Conservation (phyloP, 495 filamentous ascomycete genomes). For the Podospora bellae-mahoneyi region DNA sequence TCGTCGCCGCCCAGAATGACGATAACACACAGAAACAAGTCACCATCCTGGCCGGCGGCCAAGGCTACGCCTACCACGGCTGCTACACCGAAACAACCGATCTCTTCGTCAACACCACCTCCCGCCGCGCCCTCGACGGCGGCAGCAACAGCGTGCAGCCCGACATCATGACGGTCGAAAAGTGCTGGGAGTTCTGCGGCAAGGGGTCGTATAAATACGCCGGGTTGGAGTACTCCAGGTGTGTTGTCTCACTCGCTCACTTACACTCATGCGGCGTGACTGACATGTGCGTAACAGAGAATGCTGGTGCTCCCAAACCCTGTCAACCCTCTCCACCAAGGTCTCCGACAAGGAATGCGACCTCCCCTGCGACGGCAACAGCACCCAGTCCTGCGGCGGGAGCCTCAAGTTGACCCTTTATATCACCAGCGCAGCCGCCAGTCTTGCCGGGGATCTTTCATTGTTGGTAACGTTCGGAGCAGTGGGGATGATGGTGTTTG, state of each 20-base stretch:
- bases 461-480: background rate
- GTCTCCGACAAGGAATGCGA: slow-evolving; percentile 40
- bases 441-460: background rate
- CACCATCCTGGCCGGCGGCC: background rate
- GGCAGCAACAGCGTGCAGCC: slow-evolving; percentile 29
- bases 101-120: slow-evolving; percentile 26
- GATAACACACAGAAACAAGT: background rate
- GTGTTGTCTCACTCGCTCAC: slow-evolving; percentile 11
- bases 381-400: slow-evolving; percentile 45
- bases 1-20: background rate
- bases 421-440: background rate
- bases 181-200: slow-evolving; percentile 41
- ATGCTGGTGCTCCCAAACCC: slow-evolving; percentile 48
- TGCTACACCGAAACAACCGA: slow-evolving; percentile 50
- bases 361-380: slow-evolving; percentile 44
- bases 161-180: slow-evolving; percentile 41
- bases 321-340: slow-evolving; percentile 34
- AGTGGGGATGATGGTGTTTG: too few relatives aligned
- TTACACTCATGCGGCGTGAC: background rate
- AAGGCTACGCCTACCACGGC: slow-evolving; percentile 41
- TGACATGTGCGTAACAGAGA: slow-evolving; percentile 31
- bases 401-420: slow-evolving; percentile 37
- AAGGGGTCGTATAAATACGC: slow-evolving; percentile 35
- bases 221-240: slow-evolving; percentile 49
- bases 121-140: slow-evolving; percentile 34